Percentiles rank a stretch among this genome's conserved stretches.
Conservation (phyloP, 495 filamentous ascomycete genomes). For the Lasiosphaeriaceae sp. region DNA sequence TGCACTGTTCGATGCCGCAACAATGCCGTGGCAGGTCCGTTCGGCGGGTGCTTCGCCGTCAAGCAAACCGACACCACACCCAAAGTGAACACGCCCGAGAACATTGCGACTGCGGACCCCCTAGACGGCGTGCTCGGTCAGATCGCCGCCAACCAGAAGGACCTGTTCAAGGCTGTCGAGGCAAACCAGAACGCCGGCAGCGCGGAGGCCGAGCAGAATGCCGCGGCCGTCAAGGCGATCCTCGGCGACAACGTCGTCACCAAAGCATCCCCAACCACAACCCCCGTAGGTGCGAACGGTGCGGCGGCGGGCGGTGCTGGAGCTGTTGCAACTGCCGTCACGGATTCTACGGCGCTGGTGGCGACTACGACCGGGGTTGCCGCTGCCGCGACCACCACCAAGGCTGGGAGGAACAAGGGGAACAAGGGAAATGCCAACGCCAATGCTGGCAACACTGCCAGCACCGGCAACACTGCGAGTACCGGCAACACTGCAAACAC, state of each 20-base stretch:
- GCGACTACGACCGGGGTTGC: background rate
- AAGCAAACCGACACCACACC: slow-evolving; percentile 37
- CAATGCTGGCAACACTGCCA: background rate
- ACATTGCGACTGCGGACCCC: slow-evolving; percentile 27
- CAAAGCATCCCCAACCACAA: slow-evolving; percentile 5
- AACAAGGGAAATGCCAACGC: slow-evolving; percentile 4
- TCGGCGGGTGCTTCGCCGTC: slow-evolving; percentile 49
- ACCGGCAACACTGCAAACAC: background rate
- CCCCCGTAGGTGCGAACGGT: background rate
- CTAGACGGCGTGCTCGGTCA: slow-evolving; percentile 28
- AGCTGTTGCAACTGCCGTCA: background rate
- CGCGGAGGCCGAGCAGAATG: slow-evolving; percentile 25
- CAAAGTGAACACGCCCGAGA: slow-evolving; percentile 31
- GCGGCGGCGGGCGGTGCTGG: background rate
- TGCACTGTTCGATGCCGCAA: slow-evolving; percentile 57
- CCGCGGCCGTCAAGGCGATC: slow-evolving; percentile 25
- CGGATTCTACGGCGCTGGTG: too few relatives aligned
- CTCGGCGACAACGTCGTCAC: slow-evolving; percentile 9
- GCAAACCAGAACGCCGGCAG: slow-evolving; percentile 35
- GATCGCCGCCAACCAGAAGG: slow-evolving; percentile 28
- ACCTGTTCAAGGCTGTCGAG: slow-evolving; percentile 32
- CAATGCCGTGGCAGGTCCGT: slow-evolving; percentile 52
- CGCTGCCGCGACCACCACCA: background rate
- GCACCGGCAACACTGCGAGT: background rate
- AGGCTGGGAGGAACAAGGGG: background rate